These are phyloP conservation scores for Chenopodium album DNA, from an alignment of 148 eudicot genomes.

Conservation along the genomic window DNA sequence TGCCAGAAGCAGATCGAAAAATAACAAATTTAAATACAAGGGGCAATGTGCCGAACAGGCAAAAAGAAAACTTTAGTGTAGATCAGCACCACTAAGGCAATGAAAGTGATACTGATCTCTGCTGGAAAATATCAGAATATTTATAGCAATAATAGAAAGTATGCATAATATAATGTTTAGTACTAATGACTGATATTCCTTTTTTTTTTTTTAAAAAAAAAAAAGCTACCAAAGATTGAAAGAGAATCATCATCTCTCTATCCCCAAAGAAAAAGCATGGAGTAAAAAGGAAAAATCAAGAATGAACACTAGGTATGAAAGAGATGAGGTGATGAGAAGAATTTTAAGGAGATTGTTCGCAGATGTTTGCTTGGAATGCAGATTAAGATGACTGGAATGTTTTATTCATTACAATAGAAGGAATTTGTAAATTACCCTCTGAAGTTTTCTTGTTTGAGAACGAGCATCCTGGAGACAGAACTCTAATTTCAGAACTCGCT, in stretches of 20 bases:
- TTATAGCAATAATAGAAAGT: not conserved
- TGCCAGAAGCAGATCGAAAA: conserved; percentile 4
- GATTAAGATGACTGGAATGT: not conserved
- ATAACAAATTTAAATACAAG: not conserved
- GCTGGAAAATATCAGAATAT: not conserved
- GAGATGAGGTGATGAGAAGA: not conserved
- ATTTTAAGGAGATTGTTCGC: not conserved
- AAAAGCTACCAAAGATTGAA: too few species aligned
- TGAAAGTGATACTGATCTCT: not conserved
- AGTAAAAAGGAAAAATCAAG: not conserved
- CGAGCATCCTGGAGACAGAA: conserved; percentile 98
- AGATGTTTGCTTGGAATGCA: not conserved
- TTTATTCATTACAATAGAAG: not conserved
- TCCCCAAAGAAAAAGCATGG: not conserved
- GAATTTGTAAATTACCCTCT: conserved; percentile 52
- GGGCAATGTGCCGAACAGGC: not conserved
- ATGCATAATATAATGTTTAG: not conserved
- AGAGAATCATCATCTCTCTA: not conserved
- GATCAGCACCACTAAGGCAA: not conserved
- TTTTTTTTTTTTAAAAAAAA: too few species aligned
- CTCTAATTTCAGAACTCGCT: conserved; percentile 86
- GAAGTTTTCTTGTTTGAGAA: conserved; percentile 88
- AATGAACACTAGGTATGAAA: not conserved
- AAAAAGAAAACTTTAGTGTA: not conserved
- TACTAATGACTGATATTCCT: not conserved